These are phyloP conservation scores for Marvania coccoides DNA, from an alignment of 139 green algal species.

Conservation along the genomic window DNA sequence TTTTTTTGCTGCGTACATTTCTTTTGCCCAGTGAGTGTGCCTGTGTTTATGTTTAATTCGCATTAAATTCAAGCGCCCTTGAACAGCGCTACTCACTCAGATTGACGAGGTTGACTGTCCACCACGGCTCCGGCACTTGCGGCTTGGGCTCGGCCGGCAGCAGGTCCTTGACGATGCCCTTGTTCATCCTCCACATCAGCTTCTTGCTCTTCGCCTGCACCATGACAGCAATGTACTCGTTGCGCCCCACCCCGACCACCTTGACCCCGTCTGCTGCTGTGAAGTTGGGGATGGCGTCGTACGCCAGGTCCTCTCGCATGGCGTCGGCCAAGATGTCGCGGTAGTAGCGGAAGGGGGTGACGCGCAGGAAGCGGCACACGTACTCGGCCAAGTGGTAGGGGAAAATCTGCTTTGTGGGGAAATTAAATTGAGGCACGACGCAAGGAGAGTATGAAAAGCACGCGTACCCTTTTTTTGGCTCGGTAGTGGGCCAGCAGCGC, in stretches of 20 bases:
- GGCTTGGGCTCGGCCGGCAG: conserved; percentile 36
- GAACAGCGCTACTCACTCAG: conserved; percentile 39
- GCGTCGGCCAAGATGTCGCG: conserved; percentile 63
- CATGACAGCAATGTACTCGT: conserved; percentile 91
- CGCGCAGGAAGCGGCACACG: conserved; percentile 70
- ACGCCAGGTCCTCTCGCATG: conserved; percentile 77
- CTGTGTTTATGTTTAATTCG: too few species aligned
- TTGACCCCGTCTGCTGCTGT: conserved; percentile 79
- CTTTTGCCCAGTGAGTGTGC: too few species aligned
- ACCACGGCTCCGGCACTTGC: conserved; percentile 27
- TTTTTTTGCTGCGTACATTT: too few species aligned
- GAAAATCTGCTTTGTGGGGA: conserved; percentile 32
- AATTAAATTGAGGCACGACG: conserved; percentile 13
- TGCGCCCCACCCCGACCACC: conserved; percentile 79
- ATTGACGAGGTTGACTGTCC: conserved; percentile 67
- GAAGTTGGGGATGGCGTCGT: conserved; percentile 94
- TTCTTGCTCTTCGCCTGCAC: conserved; percentile 71
- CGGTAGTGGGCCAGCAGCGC: conserved; percentile 64
- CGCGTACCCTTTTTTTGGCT: conserved; percentile 51
- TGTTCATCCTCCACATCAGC: conserved; percentile 82
- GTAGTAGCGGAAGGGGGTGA: conserved; percentile 88
- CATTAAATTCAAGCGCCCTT: too few species aligned
- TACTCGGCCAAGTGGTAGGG: conserved; percentile 87
- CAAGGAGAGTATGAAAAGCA: background rate
- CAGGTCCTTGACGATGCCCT: conserved; percentile 62